phyloP scores from a whole-genome alignment of 768 basidiomycete species.

The Candolleomyces efflorescens region DNA sequence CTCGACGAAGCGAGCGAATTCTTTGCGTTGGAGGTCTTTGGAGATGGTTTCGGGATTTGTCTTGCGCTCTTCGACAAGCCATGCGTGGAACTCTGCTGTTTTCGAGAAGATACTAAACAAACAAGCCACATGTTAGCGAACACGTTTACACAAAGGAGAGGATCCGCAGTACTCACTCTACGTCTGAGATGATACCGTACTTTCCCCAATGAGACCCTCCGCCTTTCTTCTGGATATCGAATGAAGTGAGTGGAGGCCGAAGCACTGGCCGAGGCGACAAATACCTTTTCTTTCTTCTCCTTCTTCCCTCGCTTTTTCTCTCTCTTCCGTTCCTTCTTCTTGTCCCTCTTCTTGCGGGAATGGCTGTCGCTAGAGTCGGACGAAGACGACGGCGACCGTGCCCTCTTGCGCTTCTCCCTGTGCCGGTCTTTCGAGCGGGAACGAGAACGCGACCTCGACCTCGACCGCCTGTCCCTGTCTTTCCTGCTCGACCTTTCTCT shows the following conservation, averaged over 20 bases:
- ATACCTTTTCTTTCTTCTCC: slow-evolving; percentile 64
- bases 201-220: slow-evolving; percentile 80
- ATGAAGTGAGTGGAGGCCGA: neutral
- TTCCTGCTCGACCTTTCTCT: slow-evolving; percentile 12
- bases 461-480: slow-evolving; percentile 9
- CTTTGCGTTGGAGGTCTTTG: slow-evolving; percentile 82
- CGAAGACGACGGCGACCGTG: slow-evolving; percentile 38
- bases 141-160: neutral
- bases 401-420: slow-evolving; percentile 18
- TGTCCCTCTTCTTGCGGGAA: slow-evolving; percentile 42
- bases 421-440: slow-evolving; percentile 14
- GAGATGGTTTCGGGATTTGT: slow-evolving; percentile 86
- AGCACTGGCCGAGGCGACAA: slow-evolving; percentile 28
- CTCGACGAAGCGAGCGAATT: slow-evolving; percentile 79
- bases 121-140: neutral
- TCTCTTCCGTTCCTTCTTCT: slow-evolving; percentile 45
- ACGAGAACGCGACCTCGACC: slow-evolving; percentile 22
- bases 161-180: slow-evolving; percentile 56
- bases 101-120: slow-evolving; percentile 72
- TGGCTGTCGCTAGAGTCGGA: slow-evolving; percentile 34
- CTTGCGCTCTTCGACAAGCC: slow-evolving; percentile 91
- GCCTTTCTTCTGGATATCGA: slow-evolving; percentile 44
- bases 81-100: slow-evolving; percentile 81
- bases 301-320: slow-evolving; percentile 32
- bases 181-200: slow-evolving; percentile 80